Base-by-base conservation (phyloP, 164 flowering plant species). In the Umbellularia californica region DNA sequence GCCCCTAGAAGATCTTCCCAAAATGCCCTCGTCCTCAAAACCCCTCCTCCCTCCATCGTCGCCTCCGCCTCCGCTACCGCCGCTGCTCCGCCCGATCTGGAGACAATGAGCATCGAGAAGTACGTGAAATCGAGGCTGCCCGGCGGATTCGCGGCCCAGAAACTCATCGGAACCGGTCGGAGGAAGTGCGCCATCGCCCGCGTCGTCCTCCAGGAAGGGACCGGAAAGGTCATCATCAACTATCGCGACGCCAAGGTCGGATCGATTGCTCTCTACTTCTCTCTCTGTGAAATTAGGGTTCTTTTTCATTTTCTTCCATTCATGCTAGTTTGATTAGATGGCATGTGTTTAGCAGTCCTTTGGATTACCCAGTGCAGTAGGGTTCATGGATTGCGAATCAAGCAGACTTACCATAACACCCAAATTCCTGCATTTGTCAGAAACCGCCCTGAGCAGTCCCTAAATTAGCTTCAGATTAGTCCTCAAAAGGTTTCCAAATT, bases 121-220 rank as follows among this genome's bases (percentile, higher is more conserved):
- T 85, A 82, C 68, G 98, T 93, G 55, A 93, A 93, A 73, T 81
- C 94, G n/a, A 80, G 91, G 73, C 97, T 95, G 69, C 94, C 97
- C 0, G 99, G 98, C 15, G 99, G 98, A 0, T 90, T 95, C 62
- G 97, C 98, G 0, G 98, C 99, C 3, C 99, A 95, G 78, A 82
- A 82, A 12, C 70, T 90, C 12, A 71, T 82, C 69, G 98, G 98
- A 60, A 95, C 99, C 1, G 98, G 99, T 5, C 85, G 98, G 41
- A 75, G 99, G 67, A 95, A 95, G 77, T 85, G 86, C 63, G 96
- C 99, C 68, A 89, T 90, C 71, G 99, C 99, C 77, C 87, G 99
- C 2, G 99, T 95, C 11, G 97, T 95, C 71, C 89, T 95, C 33
- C 91, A 88, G 78, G 99, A 95, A 77, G 99, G 99, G 51, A 84